Evolutionary conservation across 2,329 filamentous ascomycete species (phyloP), one percentile per base, ranked within the genome.

Genomic region (Byssothecium circinans): DNA sequence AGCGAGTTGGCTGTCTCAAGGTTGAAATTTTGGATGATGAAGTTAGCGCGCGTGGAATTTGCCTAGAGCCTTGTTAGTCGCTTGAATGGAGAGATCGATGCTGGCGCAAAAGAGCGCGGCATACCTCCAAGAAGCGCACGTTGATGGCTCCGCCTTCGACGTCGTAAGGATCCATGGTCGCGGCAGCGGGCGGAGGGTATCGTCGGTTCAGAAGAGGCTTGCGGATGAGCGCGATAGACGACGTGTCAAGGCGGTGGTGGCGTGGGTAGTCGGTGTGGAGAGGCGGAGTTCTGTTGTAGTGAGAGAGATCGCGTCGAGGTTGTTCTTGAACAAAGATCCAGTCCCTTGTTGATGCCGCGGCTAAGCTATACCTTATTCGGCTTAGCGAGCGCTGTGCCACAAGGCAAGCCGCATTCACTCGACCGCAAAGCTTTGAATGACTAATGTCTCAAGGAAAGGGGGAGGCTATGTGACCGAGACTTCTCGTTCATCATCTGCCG

Each of bases 1-100:
- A 97, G 76, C 37, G 91, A 88, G 78, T 99, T 99, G 63, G 92
- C 92, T 62, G 96, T 90, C 54, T 91, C 83, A 49, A 96, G 85
- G 68, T 95, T 90, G 64, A 92, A 89, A 69, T 90, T 90, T 64
- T 84, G 87, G 48, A 99, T 84, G 72, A 94, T 86, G 77, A 97
- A 97, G 75, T 96, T 87, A 70, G 96, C 91, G 65, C 88, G 86
- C 62, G 85, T 83, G 54, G 78, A 77, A 68, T 91, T 89, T 56
- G 88, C 88, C 90, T 96, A 45, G 27, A 43, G 52, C 52, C 49
- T 37, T 53, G 59, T 67, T 56, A 65, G 61, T 50, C 39, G 40
- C 36, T 11, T 43, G 29, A 40, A 11, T 32, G 22, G 39, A 43
- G 23, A 23, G 34, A 25, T 11, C 19, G 41, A 39, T 29, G 49